phyloP scores from a whole-genome alignment of 2,329 filamentous ascomycete species.

The Arachnopeziza araneosa region DNA sequence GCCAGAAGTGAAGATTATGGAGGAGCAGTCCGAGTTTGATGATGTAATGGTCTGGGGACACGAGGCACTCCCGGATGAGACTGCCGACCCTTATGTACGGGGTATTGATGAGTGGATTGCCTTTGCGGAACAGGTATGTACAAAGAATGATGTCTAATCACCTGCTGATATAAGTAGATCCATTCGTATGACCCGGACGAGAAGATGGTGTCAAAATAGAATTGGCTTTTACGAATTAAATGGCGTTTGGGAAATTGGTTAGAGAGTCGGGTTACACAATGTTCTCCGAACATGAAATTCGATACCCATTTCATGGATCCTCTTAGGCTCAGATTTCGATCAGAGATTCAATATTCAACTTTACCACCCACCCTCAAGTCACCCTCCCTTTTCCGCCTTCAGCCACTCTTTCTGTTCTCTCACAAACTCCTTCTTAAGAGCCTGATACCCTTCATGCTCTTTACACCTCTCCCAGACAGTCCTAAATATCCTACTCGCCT shows the following conservation, averaged over 20 bases:
- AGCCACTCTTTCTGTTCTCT: slow-evolving; percentile 36
- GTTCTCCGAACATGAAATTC: neutral
- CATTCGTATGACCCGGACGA: slow-evolving; percentile 12
- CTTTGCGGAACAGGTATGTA: slow-evolving; percentile 59
- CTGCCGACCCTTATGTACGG: slow-evolving; percentile 64
- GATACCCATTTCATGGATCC: neutral
- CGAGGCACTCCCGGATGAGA: slow-evolving; percentile 57
- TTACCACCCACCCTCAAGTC: neutral
- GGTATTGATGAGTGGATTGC: slow-evolving; percentile 76
- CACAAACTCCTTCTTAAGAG: slow-evolving; percentile 41
- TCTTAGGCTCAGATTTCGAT: neutral
- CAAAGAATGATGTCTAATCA: neutral
- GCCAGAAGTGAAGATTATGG: slow-evolving; percentile 50
- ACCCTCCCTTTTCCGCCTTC: slow-evolving; percentile 5
- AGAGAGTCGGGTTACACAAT: neutral
- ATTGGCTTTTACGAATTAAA: neutral
- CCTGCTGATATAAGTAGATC: slow-evolving; percentile 9
- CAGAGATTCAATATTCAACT: neutral
- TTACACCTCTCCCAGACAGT: slow-evolving; percentile 43
- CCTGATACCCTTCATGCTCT: slow-evolving; percentile 34
- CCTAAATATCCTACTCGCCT: slow-evolving; percentile 43
- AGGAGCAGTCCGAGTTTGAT: slow-evolving; percentile 64
- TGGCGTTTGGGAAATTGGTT: neutral
- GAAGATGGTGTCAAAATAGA: neutral
- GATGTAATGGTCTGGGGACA: slow-evolving; percentile 81